Base-by-base conservation (phyloP, 2,329 filamentous ascomycete genomes). In the Phoma sp. region DNA sequence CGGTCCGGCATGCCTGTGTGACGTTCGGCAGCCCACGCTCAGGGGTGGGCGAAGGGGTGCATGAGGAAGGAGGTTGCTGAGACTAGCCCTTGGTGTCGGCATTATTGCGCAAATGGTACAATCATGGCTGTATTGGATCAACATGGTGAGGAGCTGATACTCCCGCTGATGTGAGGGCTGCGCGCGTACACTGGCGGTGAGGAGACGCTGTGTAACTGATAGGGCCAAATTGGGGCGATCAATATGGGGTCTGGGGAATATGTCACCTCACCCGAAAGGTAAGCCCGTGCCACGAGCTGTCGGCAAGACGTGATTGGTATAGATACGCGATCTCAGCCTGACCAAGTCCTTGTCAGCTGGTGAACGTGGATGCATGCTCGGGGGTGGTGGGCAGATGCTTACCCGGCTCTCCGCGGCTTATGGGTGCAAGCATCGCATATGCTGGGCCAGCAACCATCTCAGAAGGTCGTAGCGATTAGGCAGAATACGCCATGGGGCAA, bases 111-210 rank as follows among this genome's bases (percentile, higher is more conserved):
- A 49, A 47, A 40, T 33, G 38, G 41, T 51, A 47, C 47, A 40
- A 56, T 56, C 39, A 55, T 49, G 32, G 27, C 24, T 45, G 33
- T 41, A 56, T 55, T 55, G 44, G 55, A 49, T 37, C 32, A 41
- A 24, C 13, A 32, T 41, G 42, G 37, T 40, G 50, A 43, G 42
- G 30, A 42, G 38, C 50, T 44, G 11, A 39, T 18, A 46, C 40
- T 27, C 9, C 40, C 52, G 63, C 59, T 66, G 59, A 62, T 60
- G 58, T 62, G 57, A 65, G 64, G 55, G 46, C 47, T 52, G 50
- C 37, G 57, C 55, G 49, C 32, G 24, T 27, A 23, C 32, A 42
- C 30, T 55, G 52, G 52, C 47, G 46, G 46, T 55, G 52, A 45
- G 40, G 45, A 42, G 23, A 18, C 41, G 40, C 46, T 24, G 43